Conservation (phyloP, 257 asterid genomes). For the Knoxia roxburghii region DNA sequence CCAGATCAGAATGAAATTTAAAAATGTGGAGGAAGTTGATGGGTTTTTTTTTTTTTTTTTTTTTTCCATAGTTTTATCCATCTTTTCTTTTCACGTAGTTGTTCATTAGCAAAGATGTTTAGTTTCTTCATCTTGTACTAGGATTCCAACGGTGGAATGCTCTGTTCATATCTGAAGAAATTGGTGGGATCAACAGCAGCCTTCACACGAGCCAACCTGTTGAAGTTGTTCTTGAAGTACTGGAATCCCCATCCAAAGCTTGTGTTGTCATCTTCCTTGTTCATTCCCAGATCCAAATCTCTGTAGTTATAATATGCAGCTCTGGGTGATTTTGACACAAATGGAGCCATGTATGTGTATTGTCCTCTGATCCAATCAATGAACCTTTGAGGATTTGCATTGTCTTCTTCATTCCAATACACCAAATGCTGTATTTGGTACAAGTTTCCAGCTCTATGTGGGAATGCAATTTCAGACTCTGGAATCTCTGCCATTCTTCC, state of each 20-base stretch:
- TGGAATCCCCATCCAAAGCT: constrained; percentile 32
- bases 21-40: too few species aligned
- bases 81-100: too few species aligned
- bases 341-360: constrained; percentile 27
- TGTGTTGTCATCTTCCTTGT: constrained; percentile 21
- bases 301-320: constrained; percentile 32
- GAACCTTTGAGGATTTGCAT: constrained; percentile 17
- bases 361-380: constrained; percentile 34
- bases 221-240: constrained; percentile 32
- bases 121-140: background rate
- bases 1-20: too few species aligned
- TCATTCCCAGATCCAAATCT: constrained; percentile 43
- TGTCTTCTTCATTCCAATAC: constrained; percentile 24
- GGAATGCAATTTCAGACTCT: constrained; percentile 29
- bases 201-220: constrained; percentile 35
- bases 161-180: constrained; percentile 40
- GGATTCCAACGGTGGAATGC: constrained; percentile 23
- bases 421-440: constrained; percentile 34
- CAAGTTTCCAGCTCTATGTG: constrained; percentile 39
- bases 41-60: too few species aligned
- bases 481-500: constrained; percentile 35
- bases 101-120: background rate
- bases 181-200: constrained; percentile 32
- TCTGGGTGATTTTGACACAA: constrained; percentile 37
- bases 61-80: too few species aligned